Base-by-base conservation (phyloP, 2,329 filamentous ascomycete genomes). In the Phaeosphaeriaceae sp. region DNA sequence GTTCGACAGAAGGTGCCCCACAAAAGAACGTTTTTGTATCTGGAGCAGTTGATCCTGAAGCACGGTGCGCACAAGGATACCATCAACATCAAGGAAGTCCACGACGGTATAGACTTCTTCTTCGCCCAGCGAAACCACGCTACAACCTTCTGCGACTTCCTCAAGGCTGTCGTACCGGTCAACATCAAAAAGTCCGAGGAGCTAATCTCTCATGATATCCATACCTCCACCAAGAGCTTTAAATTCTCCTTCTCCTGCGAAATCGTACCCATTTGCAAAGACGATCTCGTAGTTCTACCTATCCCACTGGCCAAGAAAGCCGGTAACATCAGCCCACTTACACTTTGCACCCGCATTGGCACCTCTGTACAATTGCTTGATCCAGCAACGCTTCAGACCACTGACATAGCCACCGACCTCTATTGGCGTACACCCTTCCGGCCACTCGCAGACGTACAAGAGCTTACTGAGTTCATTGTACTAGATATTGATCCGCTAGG, bases 21-120 rank as follows among this genome's bases (percentile, higher is more conserved):
- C 78, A 99, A 97, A 84, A 83, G 94, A 64, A 90, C 87, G 1
- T 90, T 90, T 73, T 74, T 90, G 50, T 89, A 84, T 70, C 85
- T 97, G 29, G 94, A 97, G 75, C 93, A 99, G 79, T 82, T 97
- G 48, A 96, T 99, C 63, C 81, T 99, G 63, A 97, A 97, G 80
- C 92, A 97, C 73, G 84, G 85, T 47, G 94, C 93, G 3, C 70
- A 73, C 56, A 71, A 86, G 58, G 92, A 99, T 62, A 94, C 93
- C 1, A 92, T 97, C 76, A 99, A 97, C 74, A 99, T 99, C 77
- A 97, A 95, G 72, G 94, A 99, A 76, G 89, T 90, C 21, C 92
- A 92, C 75, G 92, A 97, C 64, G 94, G 94, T 1, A 87, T 99
- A 51, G 94, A 99, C 72, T 99, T 99, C 74, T 99, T 87, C 81